phyloP scores from a whole-genome alignment of 2,329 filamentous ascomycete genomes.

The Hymenoscyphus linearis region DNA sequence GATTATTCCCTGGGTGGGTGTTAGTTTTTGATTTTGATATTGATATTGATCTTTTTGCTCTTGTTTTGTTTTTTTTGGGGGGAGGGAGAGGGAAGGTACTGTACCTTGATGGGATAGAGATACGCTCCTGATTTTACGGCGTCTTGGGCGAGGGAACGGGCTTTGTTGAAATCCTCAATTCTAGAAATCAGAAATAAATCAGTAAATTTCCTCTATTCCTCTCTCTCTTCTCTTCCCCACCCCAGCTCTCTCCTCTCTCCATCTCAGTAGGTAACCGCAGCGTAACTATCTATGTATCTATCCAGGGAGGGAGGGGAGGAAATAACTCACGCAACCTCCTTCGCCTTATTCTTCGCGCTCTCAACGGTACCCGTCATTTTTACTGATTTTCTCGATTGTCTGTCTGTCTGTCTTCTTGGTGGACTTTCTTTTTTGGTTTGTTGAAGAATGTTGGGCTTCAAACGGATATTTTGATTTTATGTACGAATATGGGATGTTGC shows the following conservation, averaged over 20 bases:
- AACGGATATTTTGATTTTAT: too few relatives aligned
- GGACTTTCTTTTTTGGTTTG: background rate
- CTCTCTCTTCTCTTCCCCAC: too few relatives aligned
- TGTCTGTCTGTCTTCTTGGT: background rate
- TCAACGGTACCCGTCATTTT: slow-evolving; percentile 18
- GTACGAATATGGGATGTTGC: too few relatives aligned
- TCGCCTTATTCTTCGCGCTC: slow-evolving; percentile 27
- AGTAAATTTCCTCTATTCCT: too few relatives aligned
- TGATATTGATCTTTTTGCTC: background rate
- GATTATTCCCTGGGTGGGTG: slow-evolving; percentile 45
- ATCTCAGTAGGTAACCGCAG: too few relatives aligned
- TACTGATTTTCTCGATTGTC: slow-evolving; percentile 34
- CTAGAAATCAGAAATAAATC: slow-evolving; percentile 32
- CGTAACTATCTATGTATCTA: background rate
- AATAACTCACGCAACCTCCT: slow-evolving; percentile 32
- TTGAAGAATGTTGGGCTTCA: too few relatives aligned
- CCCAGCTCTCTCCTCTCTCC: too few relatives aligned
- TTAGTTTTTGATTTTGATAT: background rate
- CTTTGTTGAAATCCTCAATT: slow-evolving; percentile 66
- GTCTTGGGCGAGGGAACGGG: slow-evolving; percentile 57
- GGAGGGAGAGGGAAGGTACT: background rate
- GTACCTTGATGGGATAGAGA: slow-evolving; percentile 73
- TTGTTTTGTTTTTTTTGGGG: background rate
- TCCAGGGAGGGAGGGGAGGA: background rate
- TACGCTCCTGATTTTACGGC: slow-evolving; percentile 74